Evolutionary conservation across 2,329 filamentous ascomycete genomes (phyloP), one percentile per base, ranked within the genome.

Genomic region (Neonectria magnoliae): DNA sequence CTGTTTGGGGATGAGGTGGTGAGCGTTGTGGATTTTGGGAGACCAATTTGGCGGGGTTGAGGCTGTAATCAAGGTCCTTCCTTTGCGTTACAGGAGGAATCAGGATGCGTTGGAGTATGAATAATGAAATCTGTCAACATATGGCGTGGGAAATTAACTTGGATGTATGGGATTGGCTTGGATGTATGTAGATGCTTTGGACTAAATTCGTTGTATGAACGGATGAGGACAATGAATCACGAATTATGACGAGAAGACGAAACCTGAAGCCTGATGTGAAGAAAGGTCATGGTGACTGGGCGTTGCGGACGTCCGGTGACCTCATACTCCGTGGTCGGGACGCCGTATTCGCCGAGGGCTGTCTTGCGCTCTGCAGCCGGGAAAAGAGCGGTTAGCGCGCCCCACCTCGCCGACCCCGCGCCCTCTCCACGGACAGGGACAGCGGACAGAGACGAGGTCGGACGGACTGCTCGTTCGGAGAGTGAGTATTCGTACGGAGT

Each of bases 211-310:
- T 61, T 11, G 10, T 22, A 56, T 56, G 56, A 52, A 53, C 55
- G 56, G 57, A 57, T 52, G 52, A 60, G 51, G 55, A 52, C 45
- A 38, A 51, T 51, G 45, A 64, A 56, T 64, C 18, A 64, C 62
- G 62, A 64, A 16, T 64, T 52, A 64, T 45, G 62, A 64, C 52
- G 25, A 60, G 31, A 55, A 55, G 16, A 22, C 13, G 36, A 25
- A 25, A 29, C 13, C 14, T 18, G 25, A 16, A 48, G 45, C 16
- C 7, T 10, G 27, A 51, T 4, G 27, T 18, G n/a, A 29, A 33
- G 31, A 27, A 27, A 44, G 20, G 13, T 18, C 10, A 13, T 44
- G 52, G 25, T 44, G 52, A 57, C 48, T 57, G 41, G 41, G 20
- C 5, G 42, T 11, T 18, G 10, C n/a, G 16, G n/a, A 31, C 11